phyloP scores from a whole-genome alignment of 1,284 basidiomycete genomes.

The Testicularia cyperi region DNA sequence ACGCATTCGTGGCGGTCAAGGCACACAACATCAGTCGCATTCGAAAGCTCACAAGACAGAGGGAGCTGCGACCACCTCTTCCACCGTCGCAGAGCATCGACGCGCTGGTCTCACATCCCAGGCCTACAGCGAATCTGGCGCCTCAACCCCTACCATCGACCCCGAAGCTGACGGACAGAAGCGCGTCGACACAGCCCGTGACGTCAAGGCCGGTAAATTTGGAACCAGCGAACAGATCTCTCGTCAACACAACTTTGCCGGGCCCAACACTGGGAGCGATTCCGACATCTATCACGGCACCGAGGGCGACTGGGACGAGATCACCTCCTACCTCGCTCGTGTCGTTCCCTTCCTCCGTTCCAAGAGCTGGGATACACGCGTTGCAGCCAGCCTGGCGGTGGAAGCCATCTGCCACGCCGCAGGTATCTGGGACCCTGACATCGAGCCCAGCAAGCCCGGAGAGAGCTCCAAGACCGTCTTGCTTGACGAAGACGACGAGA shows the following conservation, averaged over 20 bases:
- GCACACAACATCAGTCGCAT: slow-evolving; percentile 27
- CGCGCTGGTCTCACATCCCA: background rate
- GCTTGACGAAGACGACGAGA: slow-evolving; percentile 7
- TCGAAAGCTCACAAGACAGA: slow-evolving; percentile 11
- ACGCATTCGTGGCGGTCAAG: slow-evolving; percentile 62
- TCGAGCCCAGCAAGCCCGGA: slow-evolving; percentile 25
- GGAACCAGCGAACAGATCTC: slow-evolving; percentile 34
- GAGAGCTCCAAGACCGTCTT: slow-evolving; percentile 26
- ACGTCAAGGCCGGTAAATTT: slow-evolving; percentile 20
- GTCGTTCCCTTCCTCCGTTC: slow-evolving; percentile 85
- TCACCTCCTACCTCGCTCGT: slow-evolving; percentile 62
- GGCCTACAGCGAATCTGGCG: slow-evolving; percentile 15
- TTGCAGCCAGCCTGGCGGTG: slow-evolving; percentile 78
- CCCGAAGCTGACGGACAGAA: slow-evolving; percentile 27
- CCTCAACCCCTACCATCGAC: slow-evolving; percentile 21
- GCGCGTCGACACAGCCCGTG: background rate
- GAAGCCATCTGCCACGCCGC: slow-evolving; percentile 81
- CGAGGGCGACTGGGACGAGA: slow-evolving; percentile 73
- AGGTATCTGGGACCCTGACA: slow-evolving; percentile 70
- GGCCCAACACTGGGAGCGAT: slow-evolving; percentile 15
- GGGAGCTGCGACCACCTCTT: too few species aligned
- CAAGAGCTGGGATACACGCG: slow-evolving; percentile 80
- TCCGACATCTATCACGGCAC: slow-evolving; percentile 50
- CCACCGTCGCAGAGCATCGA: background rate
- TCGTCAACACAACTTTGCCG: slow-evolving; percentile 27